Base-by-base conservation (phyloP, 1,139 yeast genomes). In the Kluyveromyces marxianus region DNA sequence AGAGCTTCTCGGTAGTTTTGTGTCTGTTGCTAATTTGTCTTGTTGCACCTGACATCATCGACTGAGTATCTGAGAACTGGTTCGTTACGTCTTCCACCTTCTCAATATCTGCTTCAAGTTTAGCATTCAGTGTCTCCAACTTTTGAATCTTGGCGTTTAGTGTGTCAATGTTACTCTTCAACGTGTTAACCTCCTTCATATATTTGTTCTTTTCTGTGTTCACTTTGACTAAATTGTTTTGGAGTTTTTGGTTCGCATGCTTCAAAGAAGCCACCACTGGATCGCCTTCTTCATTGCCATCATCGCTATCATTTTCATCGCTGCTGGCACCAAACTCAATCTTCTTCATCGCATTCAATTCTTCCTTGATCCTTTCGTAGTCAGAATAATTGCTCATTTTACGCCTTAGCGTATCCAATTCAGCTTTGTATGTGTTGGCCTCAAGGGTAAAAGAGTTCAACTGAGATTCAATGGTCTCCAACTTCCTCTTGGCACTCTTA, bases 331-430 rank as follows among this genome's bases (percentile, higher is more conserved):
- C 92, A 66, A 85, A 84, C 58, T 86, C 89, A 37, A 87, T 81
- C 52, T 81, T 81, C 58, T 86, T 81, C 50, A 90, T 65, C 28
- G 88, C 76, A 25, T 74, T 76, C 49, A 89, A 69, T 58, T 89
- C 96, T 44, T 76, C 76, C 62, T 86, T 88, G 43, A 89, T 65
- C 53, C 85, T 88, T 46, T 84, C 89, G 63, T 90, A 89, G 60
- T 83, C 90, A 3, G 71, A 67, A 32, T 77, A 74, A 37, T 66
- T 63, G 2, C 67, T 68, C 39, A 80, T 59, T 46, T 74, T 72
- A 44, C 45, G 62, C 55, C 77, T 76, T 52, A 84, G 68, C 29
- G 67, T 62, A 8, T 68, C 70, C 30, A 79, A 65, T 57, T 85
- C 94, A 14, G 66, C 63, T 14, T 67, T 68, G 54, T 79, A 67